Conservation (phyloP, 2,329 filamentous ascomycete genomes). For the Pleurostoma richardsiae region DNA sequence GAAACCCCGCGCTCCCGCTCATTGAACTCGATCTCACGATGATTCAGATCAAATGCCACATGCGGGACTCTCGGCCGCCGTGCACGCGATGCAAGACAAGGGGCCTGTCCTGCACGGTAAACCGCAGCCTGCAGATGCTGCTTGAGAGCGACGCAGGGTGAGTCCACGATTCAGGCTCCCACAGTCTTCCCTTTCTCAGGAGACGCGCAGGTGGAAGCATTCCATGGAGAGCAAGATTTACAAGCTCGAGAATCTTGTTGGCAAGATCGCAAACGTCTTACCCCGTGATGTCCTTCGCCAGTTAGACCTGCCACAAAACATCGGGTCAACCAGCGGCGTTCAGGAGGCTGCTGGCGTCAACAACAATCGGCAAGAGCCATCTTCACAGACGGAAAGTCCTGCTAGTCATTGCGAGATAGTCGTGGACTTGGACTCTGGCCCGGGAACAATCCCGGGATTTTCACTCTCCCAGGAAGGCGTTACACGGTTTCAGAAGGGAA, state of each 20-base stretch:
- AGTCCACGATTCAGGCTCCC: neutral
- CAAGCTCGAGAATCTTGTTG: slow-evolving; percentile 26
- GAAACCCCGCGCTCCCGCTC: neutral
- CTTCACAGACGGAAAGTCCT: slow-evolving; percentile 10
- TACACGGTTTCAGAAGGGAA: too few species aligned
- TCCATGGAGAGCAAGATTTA: slow-evolving; percentile 27
- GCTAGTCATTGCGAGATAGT: neutral
- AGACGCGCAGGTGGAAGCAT: slow-evolving; percentile 28
- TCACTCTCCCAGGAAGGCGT: neutral
- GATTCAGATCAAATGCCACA: slow-evolving; percentile 31
- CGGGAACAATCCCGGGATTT: neutral
- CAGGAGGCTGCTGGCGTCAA: neutral
- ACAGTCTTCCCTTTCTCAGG: too few species aligned
- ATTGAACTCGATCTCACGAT: neutral
- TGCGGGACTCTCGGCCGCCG: slow-evolving; percentile 27
- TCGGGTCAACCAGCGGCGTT: neutral
- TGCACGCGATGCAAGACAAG: slow-evolving; percentile 33
- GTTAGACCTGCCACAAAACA: neutral
- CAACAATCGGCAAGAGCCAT: neutral
- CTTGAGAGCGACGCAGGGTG: slow-evolving; percentile 29
- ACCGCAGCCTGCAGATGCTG: slow-evolving; percentile 33
- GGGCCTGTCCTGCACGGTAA: slow-evolving; percentile 31
- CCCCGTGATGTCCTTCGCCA: too few species aligned
- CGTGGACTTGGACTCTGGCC: neutral
- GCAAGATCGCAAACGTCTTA: slow-evolving; percentile 12